These are phyloP conservation scores for Knoxia roxburghii DNA, from an alignment of 257 asterid genomes.

Conservation along the genomic window DNA sequence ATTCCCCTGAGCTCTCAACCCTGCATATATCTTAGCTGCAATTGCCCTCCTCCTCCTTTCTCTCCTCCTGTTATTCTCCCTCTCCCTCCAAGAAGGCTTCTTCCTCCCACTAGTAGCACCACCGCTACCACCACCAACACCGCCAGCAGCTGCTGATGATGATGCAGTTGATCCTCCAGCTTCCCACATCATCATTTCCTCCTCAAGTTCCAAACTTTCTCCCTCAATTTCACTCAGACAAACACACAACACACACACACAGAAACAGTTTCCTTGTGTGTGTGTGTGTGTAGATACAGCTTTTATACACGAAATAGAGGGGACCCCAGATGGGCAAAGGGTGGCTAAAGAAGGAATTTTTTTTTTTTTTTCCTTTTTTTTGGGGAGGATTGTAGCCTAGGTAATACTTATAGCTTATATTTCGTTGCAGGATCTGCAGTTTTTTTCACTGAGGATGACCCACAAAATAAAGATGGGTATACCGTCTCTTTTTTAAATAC, in stretches of 20 bases:
- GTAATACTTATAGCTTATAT: conserved; percentile 18
- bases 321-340: conserved; percentile 18
- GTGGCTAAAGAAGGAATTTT: neutral
- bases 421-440: conserved; percentile 34
- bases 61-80: conserved; percentile 94
- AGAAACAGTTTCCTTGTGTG: conserved; percentile 15
- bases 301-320: neutral
- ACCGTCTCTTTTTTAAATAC: no score
- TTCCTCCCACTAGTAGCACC: conserved; percentile 55
- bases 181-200: conserved; percentile 83
- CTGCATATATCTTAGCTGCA: conserved; percentile 89
- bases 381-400: conserved; percentile 5
- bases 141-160: conserved; percentile 43
- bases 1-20: conserved; percentile 93
- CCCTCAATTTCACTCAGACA: neutral
- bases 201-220: neutral
- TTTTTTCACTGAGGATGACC: no score
- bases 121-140: conserved; percentile 15
- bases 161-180: conserved; percentile 67
- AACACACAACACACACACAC: conserved; percentile 6
- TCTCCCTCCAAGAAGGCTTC: conserved; percentile 94
- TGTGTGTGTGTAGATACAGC: conserved; percentile 3
- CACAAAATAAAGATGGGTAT: no score
- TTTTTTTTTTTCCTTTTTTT: no score
- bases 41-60: conserved; percentile 93